Evolutionary conservation across 306 rosid species (phyloP), one percentile per base, ranked within the genome.

Genomic region (Vigna hirtella): DNA sequence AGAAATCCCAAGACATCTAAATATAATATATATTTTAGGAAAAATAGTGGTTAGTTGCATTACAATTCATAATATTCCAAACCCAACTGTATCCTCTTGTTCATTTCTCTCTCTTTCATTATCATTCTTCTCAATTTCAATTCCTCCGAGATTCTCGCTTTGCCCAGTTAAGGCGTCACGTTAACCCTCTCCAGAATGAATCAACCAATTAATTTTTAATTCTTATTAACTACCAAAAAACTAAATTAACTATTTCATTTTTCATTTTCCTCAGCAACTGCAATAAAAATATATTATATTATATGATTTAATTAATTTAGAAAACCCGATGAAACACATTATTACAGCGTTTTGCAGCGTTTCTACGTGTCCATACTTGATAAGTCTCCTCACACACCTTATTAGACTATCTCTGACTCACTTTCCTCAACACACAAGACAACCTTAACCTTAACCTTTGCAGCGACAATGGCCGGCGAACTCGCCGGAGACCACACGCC

Each of bases 381-480:
- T 74, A 76, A 72, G 83, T 77, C 73, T 65, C 57, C 32, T 48
- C 72, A 77, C 53, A 49, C 7, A 17, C 18, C 66, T 42, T 66
- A 66, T 75, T 72, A 61, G 72, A 77, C 85, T 80, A 66, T 77
- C 63, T 40, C 84, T 69, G 82, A 77, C 85, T 50, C 47, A 24
- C 49, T 62, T 64, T 12, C 15, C 30, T 12, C 18, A 47, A 53
- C 51, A 47, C 74, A 45, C 47, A 6, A 43, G 13, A 18, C 6
- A 13, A 34, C 24, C 16, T 10, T 14, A 32, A 14, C 45, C 18
- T 42, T 7, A 30, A 16, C 45, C 18, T 42, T 7, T 62, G 53
- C 15, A 43, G n/a, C 47, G 6, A 64, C 74, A 22, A 94, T 92
- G 97, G 91, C 93, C 86, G 92, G 89, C 78, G 87, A 63, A 12